Base-by-base conservation (phyloP, 2,329 filamentous ascomycete genomes). In the Magnaporthiopsis rhizophila region DNA sequence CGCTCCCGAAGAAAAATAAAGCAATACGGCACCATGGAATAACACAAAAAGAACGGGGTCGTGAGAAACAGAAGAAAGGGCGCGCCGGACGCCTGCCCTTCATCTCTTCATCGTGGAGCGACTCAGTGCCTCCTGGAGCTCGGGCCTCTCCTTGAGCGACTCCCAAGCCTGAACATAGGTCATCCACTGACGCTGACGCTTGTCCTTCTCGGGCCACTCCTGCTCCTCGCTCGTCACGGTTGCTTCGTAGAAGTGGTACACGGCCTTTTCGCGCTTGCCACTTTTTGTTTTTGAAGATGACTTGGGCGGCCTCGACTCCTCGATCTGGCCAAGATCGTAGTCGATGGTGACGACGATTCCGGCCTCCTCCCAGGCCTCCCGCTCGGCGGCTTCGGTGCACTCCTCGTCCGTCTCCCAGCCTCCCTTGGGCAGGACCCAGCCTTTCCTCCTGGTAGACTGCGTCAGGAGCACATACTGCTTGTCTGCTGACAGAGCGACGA, bases 351-450 rank as follows among this genome's bases (percentile, higher is more conserved):
- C 90, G 71, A 90, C 83, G 72, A 98, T 96, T 72, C 95, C 95
- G 58, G 93, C 95, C 79, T 98, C 95, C 80, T 98, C 95, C 95
- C 95, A 98, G 66, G 95, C 95, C 77, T 99, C 95, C 69, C 95
- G 81, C 81, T 89, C 78, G 64, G 95, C 95, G 65, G 95, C 91
- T 74, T 94, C 86, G 67, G 89, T 86, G 68, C 91, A 95, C 67
- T 88, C 86, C 79, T 99, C 95, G 77, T 99, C 95, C 45, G 87
- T 89, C 77, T 99, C 95, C 93, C 95, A 99, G 66, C 95, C 95
- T 73, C 95, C 95, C 76, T 99, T 99, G 66, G 95, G 95, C 65
- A 99, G 83, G 58, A 99, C 95, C 95, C 95, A 99, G 71, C 91
- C 91, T 75, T 91, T 91, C 71, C 92, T 89, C 68, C 91, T 86